A percentile compares a stretch with the other conserved stretches of the same genome.
These are phyloP conservation scores for Talaromyces sp. DNA, from an alignment of 2,329 filamentous ascomycete species.

Conservation along the genomic window DNA sequence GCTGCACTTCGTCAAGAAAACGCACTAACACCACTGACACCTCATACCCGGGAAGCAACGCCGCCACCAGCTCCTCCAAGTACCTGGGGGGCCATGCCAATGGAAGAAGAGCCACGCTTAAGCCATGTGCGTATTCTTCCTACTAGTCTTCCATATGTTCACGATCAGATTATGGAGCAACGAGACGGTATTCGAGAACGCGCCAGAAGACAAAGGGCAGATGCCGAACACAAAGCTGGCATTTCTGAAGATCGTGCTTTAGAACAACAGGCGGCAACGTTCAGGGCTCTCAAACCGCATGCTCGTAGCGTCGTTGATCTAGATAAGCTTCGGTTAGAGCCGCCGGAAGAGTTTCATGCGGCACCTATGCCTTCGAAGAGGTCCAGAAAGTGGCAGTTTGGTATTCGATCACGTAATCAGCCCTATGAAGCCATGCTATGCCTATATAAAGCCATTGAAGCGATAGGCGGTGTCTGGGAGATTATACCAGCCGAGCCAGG, in stretches of 20 bases:
- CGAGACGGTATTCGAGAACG: slow-evolving; percentile 31
- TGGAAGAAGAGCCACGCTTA: slow-evolving; percentile 53
- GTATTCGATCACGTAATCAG: slow-evolving; percentile 88
- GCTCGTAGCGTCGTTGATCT: slow-evolving; percentile 67
- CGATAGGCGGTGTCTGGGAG: slow-evolving; percentile 87
- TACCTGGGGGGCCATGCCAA: slow-evolving; percentile 28
- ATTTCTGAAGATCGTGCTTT: slow-evolving; percentile 37
- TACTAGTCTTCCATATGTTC: slow-evolving; percentile 84
- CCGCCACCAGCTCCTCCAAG: slow-evolving; percentile 25
- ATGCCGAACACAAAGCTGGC: slow-evolving; percentile 21
- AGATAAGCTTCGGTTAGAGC: slow-evolving; percentile 58
- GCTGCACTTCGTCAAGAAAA: slow-evolving; percentile 22
- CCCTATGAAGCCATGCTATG: slow-evolving; percentile 92
- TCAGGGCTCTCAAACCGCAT: slow-evolving; percentile 79
- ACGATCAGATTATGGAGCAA: slow-evolving; percentile 80
- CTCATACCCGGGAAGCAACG: slow-evolving; percentile 26
- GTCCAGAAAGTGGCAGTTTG: slow-evolving; percentile 94
- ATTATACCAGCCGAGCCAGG: slow-evolving; percentile 46
- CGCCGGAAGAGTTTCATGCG: slow-evolving; percentile 53
- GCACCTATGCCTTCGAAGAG: slow-evolving; percentile 51
- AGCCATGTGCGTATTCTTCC: slow-evolving; percentile 91
- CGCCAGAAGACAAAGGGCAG: slow-evolving; percentile 47
- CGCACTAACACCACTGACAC: slow-evolving; percentile 21
- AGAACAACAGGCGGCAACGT: slow-evolving; percentile 77
- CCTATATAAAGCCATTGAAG: slow-evolving; percentile 86